phyloP scores from a whole-genome alignment of 2,329 filamentous ascomycete genomes.

The Hypoxylon sp. region DNA sequence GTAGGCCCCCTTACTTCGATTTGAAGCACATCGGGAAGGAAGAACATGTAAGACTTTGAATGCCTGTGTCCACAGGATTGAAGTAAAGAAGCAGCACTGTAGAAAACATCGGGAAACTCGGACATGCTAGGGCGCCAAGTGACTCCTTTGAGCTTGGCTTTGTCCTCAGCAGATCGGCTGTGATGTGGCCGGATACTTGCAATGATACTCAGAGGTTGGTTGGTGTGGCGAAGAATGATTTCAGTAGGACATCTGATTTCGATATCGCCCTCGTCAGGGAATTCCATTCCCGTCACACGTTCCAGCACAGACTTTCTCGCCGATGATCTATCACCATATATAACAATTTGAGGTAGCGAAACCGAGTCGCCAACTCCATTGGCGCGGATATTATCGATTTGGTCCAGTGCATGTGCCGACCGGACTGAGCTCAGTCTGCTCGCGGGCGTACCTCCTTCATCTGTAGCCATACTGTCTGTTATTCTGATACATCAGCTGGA shows the following conservation, averaged over 20 bases:
- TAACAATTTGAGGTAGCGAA: slow-evolving; percentile 63
- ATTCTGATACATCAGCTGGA: background rate
- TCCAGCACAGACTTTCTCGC: slow-evolving; percentile 73
- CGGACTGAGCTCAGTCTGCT: slow-evolving; percentile 1
- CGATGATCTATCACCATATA: slow-evolving; percentile 69
- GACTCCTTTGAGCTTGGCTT: slow-evolving; percentile 17
- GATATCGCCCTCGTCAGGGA: slow-evolving; percentile 66
- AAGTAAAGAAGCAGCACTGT: slow-evolving; percentile 6
- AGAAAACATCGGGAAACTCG: slow-evolving; percentile 24
- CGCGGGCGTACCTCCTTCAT: background rate
- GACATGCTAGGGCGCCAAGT: slow-evolving; percentile 22
- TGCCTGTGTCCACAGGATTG: background rate
- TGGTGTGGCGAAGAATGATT: slow-evolving; percentile 61
- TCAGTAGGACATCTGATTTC: slow-evolving; percentile 72
- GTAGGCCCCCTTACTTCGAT: slow-evolving; percentile 38
- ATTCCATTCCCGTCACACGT: slow-evolving; percentile 68
- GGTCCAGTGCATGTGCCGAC: background rate
- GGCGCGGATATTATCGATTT: slow-evolving; percentile 2
- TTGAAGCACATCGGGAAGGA: slow-evolving; percentile 27
- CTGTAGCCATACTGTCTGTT: background rate
- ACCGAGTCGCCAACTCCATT: slow-evolving; percentile 12
- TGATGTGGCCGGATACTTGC: slow-evolving; percentile 29
- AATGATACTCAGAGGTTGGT: slow-evolving; percentile 39
- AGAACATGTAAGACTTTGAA: background rate
- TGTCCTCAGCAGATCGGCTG: background rate